Evolutionary conservation across 768 basidiomycete species (phyloP), one percentile per base, ranked within the genome.

Genomic region (Leucogyrophana mollusca): DNA sequence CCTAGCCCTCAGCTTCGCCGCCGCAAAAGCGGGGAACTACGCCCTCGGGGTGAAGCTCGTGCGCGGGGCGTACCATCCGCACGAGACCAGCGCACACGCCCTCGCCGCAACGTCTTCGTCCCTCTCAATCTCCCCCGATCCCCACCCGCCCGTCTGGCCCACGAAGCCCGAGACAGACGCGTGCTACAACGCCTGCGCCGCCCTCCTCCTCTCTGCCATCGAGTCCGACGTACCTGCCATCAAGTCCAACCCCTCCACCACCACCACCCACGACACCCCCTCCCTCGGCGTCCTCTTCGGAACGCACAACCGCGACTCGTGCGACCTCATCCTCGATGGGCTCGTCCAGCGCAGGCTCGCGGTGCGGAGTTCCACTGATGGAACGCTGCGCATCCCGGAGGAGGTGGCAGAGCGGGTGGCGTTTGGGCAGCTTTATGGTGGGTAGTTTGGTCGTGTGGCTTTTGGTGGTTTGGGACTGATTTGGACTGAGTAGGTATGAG

Each of bases 41-140:
- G 73, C 87, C 0, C 75, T 95, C 0, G 94, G 94, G 9, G 82
- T 92, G 45, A 97, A 96, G 65, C 85, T 97, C 39, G 94, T 96
- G 23, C 82, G 94, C 18, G 94, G 94, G 0, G 94, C 94, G 2
- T 97, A 97, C 64, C 90, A 94, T 57, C 74, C 81, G 0, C 79
- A 87, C 47, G 94, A 96, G 58, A 51, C 78, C 21, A 4, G 80
- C 80, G 2, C 74, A 61, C 27, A 30, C 49, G 9, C 38, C 53
- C 9, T 67, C 68, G 1, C 57, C 68, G n/a, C 16, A 22, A 18
- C 34, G 25, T 35, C 48, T 1, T n/a, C 14, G 10, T 44, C 49
- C 22, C 56, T 59, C 3, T 79, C 80, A 1, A 80, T 83, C 47
- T 85, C 84, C 0, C 77, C 77, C 0, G 83, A 84, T 40, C 50